Conservation (phyloP, 2,329 filamentous ascomycete species). For the Paraphaeosphaeria minitans region DNA sequence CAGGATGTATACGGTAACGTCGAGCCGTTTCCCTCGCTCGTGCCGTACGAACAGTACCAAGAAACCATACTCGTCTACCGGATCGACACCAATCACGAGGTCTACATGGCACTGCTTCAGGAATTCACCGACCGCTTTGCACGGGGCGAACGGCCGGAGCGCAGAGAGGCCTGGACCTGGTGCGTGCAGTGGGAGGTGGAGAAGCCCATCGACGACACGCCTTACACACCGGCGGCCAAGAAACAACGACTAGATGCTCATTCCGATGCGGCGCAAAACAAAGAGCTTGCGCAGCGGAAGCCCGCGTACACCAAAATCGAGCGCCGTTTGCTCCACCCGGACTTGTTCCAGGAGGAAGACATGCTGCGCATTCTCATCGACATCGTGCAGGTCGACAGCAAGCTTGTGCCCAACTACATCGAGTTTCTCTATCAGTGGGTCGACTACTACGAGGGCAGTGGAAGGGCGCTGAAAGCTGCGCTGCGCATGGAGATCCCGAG, state of each 20-base stretch:
- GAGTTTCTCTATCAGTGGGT: constrained; percentile 43
- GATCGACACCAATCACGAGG: constrained; percentile 31
- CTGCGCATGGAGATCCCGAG: constrained; percentile 40
- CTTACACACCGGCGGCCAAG: constrained; percentile 23
- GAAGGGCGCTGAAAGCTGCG: constrained; percentile 39
- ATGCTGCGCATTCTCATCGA: constrained; percentile 38
- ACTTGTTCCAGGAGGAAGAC: constrained; percentile 34
- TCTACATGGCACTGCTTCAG: constrained; percentile 35
- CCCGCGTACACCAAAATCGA: constrained; percentile 23
- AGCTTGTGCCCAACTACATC: constrained; percentile 40
- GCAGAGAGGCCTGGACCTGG: constrained; percentile 42
- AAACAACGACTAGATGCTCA: constrained; percentile 26
- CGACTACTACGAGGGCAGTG: constrained; percentile 40
- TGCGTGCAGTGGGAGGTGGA: constrained; percentile 39
- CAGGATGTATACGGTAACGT: constrained; percentile 40
- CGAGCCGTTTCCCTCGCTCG: constrained; percentile 35
- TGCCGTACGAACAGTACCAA: constrained; percentile 38
- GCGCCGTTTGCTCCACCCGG: constrained; percentile 26
- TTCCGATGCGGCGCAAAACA: neutral
- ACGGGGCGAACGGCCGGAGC: constrained; percentile 16
- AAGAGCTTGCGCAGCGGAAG: constrained; percentile 6
- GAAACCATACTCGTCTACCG: constrained; percentile 32
- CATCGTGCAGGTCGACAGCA: constrained; percentile 34
- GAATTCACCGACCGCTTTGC: constrained; percentile 34
- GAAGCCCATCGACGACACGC: constrained; percentile 2